Evolutionary conservation across 2,329 filamentous ascomycete species (phyloP), one percentile per base, ranked within the genome.

Genomic region (Diaporthe eres): DNA sequence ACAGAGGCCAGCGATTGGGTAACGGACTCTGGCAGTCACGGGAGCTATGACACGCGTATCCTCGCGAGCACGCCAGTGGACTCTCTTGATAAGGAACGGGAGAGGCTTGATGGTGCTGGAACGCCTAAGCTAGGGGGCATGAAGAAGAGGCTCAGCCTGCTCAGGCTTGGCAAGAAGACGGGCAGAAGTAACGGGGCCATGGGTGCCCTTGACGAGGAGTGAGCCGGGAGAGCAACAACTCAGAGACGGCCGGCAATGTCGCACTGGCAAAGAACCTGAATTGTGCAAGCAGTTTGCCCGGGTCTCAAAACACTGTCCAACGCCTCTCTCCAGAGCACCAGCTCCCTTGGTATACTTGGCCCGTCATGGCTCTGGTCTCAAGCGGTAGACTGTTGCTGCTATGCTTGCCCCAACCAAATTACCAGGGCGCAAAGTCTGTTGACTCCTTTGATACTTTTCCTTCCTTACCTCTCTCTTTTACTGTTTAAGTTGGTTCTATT

Each of bases 101-200:
- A 81, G 61, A 72, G 80, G 31, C 72, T 74, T 0, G 79, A 81
- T 44, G 76, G 74, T 34, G 76, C 78, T 17, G 83, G 85, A 5
- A 81, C 86, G 51, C 82, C 84, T 74, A 88, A 88, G 80, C 90
- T 90, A 71, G 90, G 90, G 49, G 93, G 92, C 75, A 90, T 97
- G 78, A 92, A 93, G 85, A 96, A 95, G 86, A 87, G 95, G 81
- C 87, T 97, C 78, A 97, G 94, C 82, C 87, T 95, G 80, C 87
- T 97, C 81, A 94, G 93, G 82, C 88, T 95, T 70, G 92, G 93
- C 42, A 93, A 92, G 82, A 95, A 94, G 85, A 86, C 86, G 61
- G 91, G 89, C 81, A 92, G 91, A 82, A 85, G 83, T 67, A 87
- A 83, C 77, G 87, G 83, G 39, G 81, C 85, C 76, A 90, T 91